These are phyloP conservation scores for Gymnopilus dilepis DNA, from an alignment of 768 basidiomycete genomes.

Conservation along the genomic window DNA sequence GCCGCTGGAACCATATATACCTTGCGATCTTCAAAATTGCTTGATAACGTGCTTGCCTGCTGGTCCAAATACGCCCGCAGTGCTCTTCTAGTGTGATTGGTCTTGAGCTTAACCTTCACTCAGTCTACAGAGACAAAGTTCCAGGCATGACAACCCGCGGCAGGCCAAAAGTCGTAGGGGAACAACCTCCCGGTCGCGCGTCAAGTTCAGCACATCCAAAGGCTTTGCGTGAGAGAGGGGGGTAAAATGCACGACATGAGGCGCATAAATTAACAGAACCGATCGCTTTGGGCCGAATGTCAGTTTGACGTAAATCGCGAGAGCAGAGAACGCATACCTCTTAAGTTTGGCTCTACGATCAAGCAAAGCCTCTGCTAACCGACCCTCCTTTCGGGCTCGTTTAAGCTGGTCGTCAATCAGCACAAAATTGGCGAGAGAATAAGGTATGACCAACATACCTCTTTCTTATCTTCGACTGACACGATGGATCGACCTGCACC, in stretches of 20 bases:
- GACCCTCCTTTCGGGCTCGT: constrained; percentile 76
- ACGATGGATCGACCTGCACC: constrained; percentile 78
- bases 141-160: too few relatives aligned
- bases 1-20: too few relatives aligned
- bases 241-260: constrained; percentile 4
- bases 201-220: too few relatives aligned
- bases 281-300: constrained; percentile 41
- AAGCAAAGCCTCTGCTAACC: constrained; percentile 79
- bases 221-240: neutral
- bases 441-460: constrained; percentile 46
- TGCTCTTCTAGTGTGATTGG: too few relatives aligned
- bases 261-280: constrained; percentile 48
- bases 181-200: too few relatives aligned
- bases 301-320: neutral
- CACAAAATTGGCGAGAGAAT: neutral
- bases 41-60: too few relatives aligned
- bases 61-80: too few relatives aligned
- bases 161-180: too few relatives aligned
- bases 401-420: constrained; percentile 58
- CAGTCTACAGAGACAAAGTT: too few relatives aligned
- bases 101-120: too few relatives aligned
- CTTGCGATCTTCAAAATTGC: too few relatives aligned
- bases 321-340: constrained; percentile 50
- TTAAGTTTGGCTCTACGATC: constrained; percentile 85
- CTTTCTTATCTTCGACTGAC: constrained; percentile 73